phyloP scores from a whole-genome alignment of 345 rosid genomes.

The Psidium guajava region DNA sequence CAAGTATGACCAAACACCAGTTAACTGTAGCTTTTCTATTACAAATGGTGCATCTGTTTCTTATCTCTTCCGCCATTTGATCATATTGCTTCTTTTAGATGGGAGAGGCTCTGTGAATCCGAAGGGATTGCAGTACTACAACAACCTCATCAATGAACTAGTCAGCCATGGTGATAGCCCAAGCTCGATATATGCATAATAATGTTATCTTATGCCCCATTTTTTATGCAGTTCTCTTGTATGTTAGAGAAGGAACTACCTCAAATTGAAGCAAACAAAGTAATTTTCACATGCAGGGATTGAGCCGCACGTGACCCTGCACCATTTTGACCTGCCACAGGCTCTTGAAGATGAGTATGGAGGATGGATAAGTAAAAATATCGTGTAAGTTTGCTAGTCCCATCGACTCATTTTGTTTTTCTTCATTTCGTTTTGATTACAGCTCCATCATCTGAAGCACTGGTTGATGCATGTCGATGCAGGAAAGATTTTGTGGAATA shows the following conservation, averaged over 20 bases:
- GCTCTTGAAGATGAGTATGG: slow-evolving; percentile 37
- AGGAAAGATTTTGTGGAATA: slow-evolving; percentile 28
- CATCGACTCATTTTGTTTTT: background rate
- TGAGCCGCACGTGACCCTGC: slow-evolving; percentile 29
- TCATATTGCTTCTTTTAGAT: slow-evolving; percentile 1
- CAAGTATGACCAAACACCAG: slow-evolving; percentile 4
- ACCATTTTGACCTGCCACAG: slow-evolving; percentile 29
- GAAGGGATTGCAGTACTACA: slow-evolving; percentile 12
- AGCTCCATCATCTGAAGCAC: background rate
- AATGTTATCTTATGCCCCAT: background rate
- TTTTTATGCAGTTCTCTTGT: background rate
- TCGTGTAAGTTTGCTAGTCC: slow-evolving; percentile 13
- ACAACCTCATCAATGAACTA: slow-evolving; percentile 16
- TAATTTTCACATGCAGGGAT: slow-evolving; percentile 14
- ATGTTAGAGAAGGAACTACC: background rate
- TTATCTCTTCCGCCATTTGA: background rate
- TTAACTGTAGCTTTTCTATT: background rate
- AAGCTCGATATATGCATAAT: background rate
- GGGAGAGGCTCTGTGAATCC: slow-evolving; percentile 14
- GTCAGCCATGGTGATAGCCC: slow-evolving; percentile 2
- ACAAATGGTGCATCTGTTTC: background rate
- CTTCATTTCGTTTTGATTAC: background rate
- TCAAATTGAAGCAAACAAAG: background rate
- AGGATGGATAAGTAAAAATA: slow-evolving; percentile 30
- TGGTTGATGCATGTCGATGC: background rate